Base-by-base conservation (phyloP, 2,329 filamentous ascomycete species). In the Cladobotryum mycophilum region DNA sequence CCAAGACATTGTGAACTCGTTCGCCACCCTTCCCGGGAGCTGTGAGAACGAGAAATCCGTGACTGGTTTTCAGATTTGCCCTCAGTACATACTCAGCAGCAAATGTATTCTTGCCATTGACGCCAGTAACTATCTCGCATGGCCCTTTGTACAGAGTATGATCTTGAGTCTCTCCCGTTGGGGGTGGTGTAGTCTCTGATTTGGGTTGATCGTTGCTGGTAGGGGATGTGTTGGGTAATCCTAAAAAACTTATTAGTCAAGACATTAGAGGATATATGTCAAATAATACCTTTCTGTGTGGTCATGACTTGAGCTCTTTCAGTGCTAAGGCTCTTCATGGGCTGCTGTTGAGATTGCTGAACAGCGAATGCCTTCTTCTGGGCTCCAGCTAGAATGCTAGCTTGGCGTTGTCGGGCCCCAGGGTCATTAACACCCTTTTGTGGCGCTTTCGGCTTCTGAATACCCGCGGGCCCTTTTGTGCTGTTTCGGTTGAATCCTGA, bases 21-120 rank as follows among this genome's bases (percentile, higher is more conserved):
- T 52, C n/a, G 0, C 15, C 6, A 36, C 53, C 45, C 41, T 60
- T 51, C 4, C 35, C 44, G 4, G 51, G 34, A 3, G 42, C 51
- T 1, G 50, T 49, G 20, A 68, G 41, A 1, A 55, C 45, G 4
- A 66, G 51, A 4, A 53, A 51, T 2, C 55, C 63, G 9, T 54
- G 40, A 8, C 54, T 55, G 4, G 51, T 45, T n/a, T 45, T 20
- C 1, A 45, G 20, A 7, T 48, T 30, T 14, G 64, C 38, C n/a
- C 55, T 56, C 17, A 65, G 43, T 3, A 38, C n/a, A 22, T 59
- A 53, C 37, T 52, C 44, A 0, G 56, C 55, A 17, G 41, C 14
- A 13, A 58, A 55, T 2, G 35, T 12, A 17, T 35, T 40, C 12
- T 33, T 41, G 7, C 30, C 22, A 2, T 45, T 25, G 8, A 52